Base-by-base conservation (phyloP, 1,284 basidiomycete genomes). In the Ceratobasidium sp. region DNA sequence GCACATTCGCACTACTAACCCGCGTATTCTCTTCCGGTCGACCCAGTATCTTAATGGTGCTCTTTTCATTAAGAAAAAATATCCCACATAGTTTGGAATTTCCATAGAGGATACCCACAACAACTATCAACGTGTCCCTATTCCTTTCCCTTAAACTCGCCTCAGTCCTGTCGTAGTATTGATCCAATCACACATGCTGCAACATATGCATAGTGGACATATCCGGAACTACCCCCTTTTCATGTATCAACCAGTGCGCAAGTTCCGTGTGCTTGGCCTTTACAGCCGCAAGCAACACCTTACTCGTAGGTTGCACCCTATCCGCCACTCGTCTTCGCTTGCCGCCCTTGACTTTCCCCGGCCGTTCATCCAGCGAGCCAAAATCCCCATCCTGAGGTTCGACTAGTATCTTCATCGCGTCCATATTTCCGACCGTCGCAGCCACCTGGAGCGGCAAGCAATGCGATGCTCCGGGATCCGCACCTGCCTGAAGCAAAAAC, bases 401-500 rank as follows among this genome's bases (percentile, higher is more conserved):
- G 68, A 97, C 87, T 26, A 97, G 87, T 84, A 93, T 84, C 82
- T 89, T 91, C 44, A 97, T 91, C 73, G 96, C 86, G 0, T 81
- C 80, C 13, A 96, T 84, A 80, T 95, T 90, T 79, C 89, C 90
- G 79, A 89, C 88, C 71, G 89, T 87, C 69, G 96, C 93, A 2
- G 96, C 96, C 3, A 94, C 88, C 56, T 88, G 85, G n/a, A 96
- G 87, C 0, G 94, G 88, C 42, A 96, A 84, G 26, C 86, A 87
- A 12, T 88, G 83, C 81, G 92, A 92, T 79, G 85, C 85, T 13
- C 82, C 82, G 0, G 95, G 94, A 3, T 91, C 91, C 0, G 94
- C 95, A 1, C 91, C 92, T n/a, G 90, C 85, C 1, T 86, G 84
- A 62, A 97, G 89, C 7, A 97, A 87, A 79, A 93, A 92, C 56